Evolutionary conservation across 306 rosid genomes (phyloP).

Genomic region (Malus sieversii): DNA sequence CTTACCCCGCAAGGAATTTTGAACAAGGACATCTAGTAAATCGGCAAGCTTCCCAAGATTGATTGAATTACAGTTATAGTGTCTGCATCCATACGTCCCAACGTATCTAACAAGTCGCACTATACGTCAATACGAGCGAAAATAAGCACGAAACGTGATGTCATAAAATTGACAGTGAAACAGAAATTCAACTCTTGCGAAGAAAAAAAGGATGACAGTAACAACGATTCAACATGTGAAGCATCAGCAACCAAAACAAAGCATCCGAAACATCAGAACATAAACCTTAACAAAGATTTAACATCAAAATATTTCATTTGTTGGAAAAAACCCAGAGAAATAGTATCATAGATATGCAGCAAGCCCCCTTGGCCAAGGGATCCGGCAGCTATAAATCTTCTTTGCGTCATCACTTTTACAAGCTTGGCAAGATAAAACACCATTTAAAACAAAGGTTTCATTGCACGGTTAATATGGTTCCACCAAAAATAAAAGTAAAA

Average conservation of each 20-base stretch:
- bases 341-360: conserved; percentile 6
- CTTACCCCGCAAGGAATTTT: no score
- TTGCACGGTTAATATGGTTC: conserved; percentile 28
- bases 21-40: no score
- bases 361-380: conserved; percentile 5
- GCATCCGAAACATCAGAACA: background rate
- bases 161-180: no score
- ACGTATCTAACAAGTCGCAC: no score
- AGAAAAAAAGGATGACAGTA: background rate
- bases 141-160: no score
- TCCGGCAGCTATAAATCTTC: conserved; percentile 8
- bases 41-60: no score
- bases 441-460: conserved; percentile 24
- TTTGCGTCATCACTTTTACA: conserved; percentile 10
- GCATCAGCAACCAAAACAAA: background rate
- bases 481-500: background rate
- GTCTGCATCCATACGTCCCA: no score
- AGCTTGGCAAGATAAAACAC: conserved; percentile 16
- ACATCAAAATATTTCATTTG: background rate
- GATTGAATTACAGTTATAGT: no score
- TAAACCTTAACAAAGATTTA: background rate
- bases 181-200: no score
- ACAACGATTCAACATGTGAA: background rate
- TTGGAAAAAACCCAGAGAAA: background rate
- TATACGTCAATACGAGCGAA: no score